Base-by-base conservation (phyloP, 2,329 filamentous ascomycete species). In the Stachybotrys echinatus region DNA sequence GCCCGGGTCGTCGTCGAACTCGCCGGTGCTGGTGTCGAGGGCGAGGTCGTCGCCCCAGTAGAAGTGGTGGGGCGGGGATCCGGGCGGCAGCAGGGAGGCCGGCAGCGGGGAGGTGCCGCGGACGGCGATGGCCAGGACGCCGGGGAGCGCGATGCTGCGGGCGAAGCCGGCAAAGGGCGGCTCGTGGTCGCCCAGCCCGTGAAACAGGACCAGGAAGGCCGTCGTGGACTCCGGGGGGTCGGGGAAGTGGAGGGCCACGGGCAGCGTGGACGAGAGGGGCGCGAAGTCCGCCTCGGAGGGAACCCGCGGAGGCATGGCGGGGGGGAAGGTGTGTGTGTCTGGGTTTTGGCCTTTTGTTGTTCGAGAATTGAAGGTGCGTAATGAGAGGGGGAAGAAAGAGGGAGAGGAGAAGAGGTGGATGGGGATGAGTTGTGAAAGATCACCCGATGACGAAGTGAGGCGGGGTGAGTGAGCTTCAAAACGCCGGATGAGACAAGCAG, bases 121-220 rank as follows among this genome's bases (percentile, higher is more conserved):
- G 40, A 95, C 73, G 6, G 88, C 80, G 48, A 96, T 79, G 59
- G 84, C 83, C 50, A 85, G 79, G 48, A 91, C 91, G 61, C 91
- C 88, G 0, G 90, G 89, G 3, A 95, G 80, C 53, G 79, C 75
- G 53, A 95, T 70, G 57, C 81, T 83, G 50, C 75, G 74, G 19
- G 84, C 88, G 53, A 95, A 87, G 42, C 71, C 70, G 52, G 81
- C 77, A 65, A 94, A 95, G 34, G 87, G 76, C 3, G 65, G 61
- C 52, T 89, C 80, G 31, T 79, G 83, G 70, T 95, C 91, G 54
- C 91, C 91, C 12, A 95, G 80, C 55, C 90, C 90, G 67, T 95
- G 91, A 51, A 95, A 82, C 47, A 95, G 80, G 62, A 95, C 71
- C 54, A 95, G 81, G 57, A 95, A 76, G 58, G 92, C 86, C 42